Evolutionary conservation across 371 early-diverging fungal genomes (phyloP), one percentile per base, ranked within the genome.

Genomic region (Actinomucor elegans): DNA sequence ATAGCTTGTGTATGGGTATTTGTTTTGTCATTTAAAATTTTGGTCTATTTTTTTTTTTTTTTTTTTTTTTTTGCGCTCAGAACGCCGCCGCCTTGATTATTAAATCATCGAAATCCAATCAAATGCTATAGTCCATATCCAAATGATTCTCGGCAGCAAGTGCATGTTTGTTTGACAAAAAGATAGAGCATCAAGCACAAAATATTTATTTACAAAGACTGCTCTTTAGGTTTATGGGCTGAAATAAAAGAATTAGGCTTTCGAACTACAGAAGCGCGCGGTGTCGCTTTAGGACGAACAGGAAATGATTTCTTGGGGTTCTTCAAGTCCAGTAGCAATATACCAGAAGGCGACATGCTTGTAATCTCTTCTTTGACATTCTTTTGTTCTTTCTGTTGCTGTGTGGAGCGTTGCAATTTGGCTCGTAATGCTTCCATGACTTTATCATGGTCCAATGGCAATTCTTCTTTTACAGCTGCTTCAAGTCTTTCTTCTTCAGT

Each of bases 311-410:
- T 65, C 17, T 66, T 62, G 20, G 71, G 71, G 24, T 75, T 68
- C 32, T 75, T 75, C 10, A 75, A 48, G 44, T 75, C 75, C 11
- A 75, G 55, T 11, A 75, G 51, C n/a, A 75, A 44, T 6, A 75
- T 66, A 26, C 75, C 75, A 4, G 68, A 56, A 23, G 71, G 75
- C 20, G 75, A 75, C 75, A 71, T 71, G 32, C 58, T 64, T 12
- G 55, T 53, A 2, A 60, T 44, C 40, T 63, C 55, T 27, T 71
- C 59, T 31, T 52, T 57, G n/a, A 38, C 49, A 20, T 45, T 35
- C 35, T 57, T 59, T 43, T 51, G 48, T 45, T 60, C 55, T 21
- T 59, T 58, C 42, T 59, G 60, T 46, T 61, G 61, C 14, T 58
- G 57, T 17, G 42, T 59, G 12, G 66, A 64, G 47, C 69, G 52